A percentile compares a stretch with the other conserved stretches of the same genome.
Conservation (phyloP, 2,329 filamentous ascomycete genomes). For the Apiospora saccharicola region DNA sequence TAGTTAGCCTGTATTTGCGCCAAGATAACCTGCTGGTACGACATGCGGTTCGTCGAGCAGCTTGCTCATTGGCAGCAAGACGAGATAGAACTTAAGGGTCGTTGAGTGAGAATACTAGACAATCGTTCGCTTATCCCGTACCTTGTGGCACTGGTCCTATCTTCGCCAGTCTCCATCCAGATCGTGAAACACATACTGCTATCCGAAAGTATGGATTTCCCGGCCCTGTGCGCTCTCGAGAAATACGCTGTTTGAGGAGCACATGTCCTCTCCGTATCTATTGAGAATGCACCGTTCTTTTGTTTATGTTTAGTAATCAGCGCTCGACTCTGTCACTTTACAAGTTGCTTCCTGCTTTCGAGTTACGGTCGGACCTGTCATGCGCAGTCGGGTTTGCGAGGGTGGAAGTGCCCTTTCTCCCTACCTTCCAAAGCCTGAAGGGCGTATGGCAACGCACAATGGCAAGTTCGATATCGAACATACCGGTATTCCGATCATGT, state of each 20-base stretch:
- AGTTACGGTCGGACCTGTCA: neutral
- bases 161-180: conserved; percentile 3
- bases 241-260: neutral
- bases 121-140: conserved; percentile 4
- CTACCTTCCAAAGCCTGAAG: neutral
- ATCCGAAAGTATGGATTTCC: neutral
- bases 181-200: conserved; percentile 7
- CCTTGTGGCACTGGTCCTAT: neutral
- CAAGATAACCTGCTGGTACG: neutral
- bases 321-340: neutral
- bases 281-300: neutral
- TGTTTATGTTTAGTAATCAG: too few relatives aligned
- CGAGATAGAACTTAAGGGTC: neutral
- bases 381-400: neutral
- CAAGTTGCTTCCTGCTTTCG: neutral
- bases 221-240: neutral
- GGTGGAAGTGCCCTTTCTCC: neutral
- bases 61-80: conserved; percentile 1
- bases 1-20: neutral
- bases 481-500: neutral
- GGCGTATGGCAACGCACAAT: neutral
- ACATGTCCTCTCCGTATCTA: neutral
- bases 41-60: neutral
- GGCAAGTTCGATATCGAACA: neutral
- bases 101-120: conserved; percentile 9